These are phyloP conservation scores for Phyllosticta capitalensis DNA, from an alignment of 2,329 filamentous ascomycete genomes.

Conservation along the genomic window DNA sequence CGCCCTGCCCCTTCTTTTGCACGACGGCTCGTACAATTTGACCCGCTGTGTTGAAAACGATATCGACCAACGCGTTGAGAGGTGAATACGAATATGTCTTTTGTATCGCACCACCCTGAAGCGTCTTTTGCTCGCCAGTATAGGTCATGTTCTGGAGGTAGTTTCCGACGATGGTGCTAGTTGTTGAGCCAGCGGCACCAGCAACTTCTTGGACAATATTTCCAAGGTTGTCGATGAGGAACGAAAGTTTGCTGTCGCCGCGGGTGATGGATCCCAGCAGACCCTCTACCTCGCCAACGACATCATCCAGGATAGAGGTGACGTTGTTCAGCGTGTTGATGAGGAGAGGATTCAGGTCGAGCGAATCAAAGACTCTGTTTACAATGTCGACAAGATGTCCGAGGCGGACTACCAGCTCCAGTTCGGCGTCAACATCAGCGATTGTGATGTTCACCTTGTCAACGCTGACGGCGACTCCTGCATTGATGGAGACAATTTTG, in stretches of 20 bases:
- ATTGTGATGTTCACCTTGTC: conserved; percentile 53
- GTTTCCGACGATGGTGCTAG: conserved; percentile 49
- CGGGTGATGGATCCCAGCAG: conserved; percentile 50
- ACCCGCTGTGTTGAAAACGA: conserved; percentile 45
- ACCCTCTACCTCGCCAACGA: conserved; percentile 47
- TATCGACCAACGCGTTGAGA: conserved; percentile 44
- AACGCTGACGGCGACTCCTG: conserved; percentile 38
- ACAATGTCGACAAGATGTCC: conserved; percentile 53
- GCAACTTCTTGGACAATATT: conserved; percentile 53
- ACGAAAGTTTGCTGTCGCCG: conserved; percentile 44
- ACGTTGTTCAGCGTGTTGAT: conserved; percentile 47
- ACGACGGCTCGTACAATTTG: conserved; percentile 45
- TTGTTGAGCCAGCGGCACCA: conserved; percentile 34
- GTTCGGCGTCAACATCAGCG: conserved; percentile 47
- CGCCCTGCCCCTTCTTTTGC: conserved; percentile 21
- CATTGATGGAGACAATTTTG: conserved; percentile 44
- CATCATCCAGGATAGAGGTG: conserved; percentile 40
- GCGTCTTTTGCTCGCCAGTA: conserved; percentile 28
- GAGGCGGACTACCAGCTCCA: conserved; percentile 51
- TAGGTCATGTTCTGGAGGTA: conserved; percentile 51
- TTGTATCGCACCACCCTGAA: conserved; percentile 34
- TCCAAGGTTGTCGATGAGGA: conserved; percentile 52
- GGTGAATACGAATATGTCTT: conserved; percentile 45
- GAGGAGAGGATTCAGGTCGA: conserved; percentile 53
- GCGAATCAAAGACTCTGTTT: conserved; percentile 48